These are phyloP conservation scores for Eutrema japonicum DNA, from an alignment of 345 rosid genomes.

Conservation along the genomic window DNA sequence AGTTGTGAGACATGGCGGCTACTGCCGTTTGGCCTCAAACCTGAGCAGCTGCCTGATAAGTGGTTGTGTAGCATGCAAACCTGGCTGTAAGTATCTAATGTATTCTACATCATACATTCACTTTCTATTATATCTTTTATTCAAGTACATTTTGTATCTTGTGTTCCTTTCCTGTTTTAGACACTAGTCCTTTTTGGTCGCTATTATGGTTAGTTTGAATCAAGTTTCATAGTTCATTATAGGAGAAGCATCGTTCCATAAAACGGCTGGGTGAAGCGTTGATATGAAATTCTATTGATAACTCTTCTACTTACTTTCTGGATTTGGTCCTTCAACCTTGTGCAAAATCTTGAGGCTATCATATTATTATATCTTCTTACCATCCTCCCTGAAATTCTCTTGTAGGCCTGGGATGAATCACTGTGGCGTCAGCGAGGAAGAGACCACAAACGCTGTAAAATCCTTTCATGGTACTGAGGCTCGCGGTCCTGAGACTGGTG, in stretches of 20 bases:
- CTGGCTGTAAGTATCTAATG: conserved; percentile 74
- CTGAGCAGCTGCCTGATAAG: conserved; percentile 67
- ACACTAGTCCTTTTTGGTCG: conserved; percentile 5
- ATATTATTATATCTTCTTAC: conserved; percentile 15
- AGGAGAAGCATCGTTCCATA: conserved; percentile 17
- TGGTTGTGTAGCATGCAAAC: conserved; percentile 80
- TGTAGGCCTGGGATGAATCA: conserved; percentile 47
- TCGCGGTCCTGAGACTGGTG: conserved; percentile 38
- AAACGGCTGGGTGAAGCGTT: conserved; percentile 12
- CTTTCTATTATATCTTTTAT: background rate
- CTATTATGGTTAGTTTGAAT: conserved; percentile 25
- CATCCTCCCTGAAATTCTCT: conserved; percentile 32
- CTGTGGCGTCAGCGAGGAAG: conserved; percentile 42
- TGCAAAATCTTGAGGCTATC: conserved; percentile 10
- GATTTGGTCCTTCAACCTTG: conserved; percentile 17
- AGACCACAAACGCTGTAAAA: conserved; percentile 31
- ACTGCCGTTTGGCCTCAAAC: conserved; percentile 53
- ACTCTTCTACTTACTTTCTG: conserved; percentile 10
- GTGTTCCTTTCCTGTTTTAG: conserved; percentile 17
- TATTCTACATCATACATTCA: background rate
- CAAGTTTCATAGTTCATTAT: conserved; percentile 22
- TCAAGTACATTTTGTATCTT: conserved; percentile 3
- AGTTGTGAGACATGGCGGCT: conserved; percentile 73
- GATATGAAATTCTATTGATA: conserved; percentile 22
- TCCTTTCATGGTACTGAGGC: background rate